Evolutionary conservation across 2,329 filamentous ascomycete genomes (phyloP), one percentile per base, ranked within the genome.

Genomic region (Escovopsis weberi): DNA sequence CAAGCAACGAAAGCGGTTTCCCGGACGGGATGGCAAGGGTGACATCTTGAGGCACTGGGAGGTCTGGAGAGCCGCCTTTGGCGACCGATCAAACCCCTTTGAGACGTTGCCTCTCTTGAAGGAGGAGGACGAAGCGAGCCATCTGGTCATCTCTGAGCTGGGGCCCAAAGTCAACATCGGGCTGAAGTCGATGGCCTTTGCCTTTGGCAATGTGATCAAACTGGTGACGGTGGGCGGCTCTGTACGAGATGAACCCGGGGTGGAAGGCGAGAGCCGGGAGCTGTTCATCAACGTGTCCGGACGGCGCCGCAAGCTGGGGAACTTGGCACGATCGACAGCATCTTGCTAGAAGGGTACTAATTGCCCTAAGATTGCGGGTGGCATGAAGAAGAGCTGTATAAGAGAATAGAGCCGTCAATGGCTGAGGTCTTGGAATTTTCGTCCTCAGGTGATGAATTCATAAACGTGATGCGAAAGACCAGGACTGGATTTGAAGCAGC

Each of bases 141-240:
- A 76, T 44, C 65, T 88, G 4, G 74, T 85, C 38, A 75, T 85
- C 19, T 73, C 73, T 2, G 69, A 69, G 38, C 63, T 82, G 1
- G 84, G 83, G 0, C 82, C 82, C 0, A 73, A 82, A 44, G 66
- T 68, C 2, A 65, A 66, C 41, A 62, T 85, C 1, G 82, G 82
- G 11, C 69, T 72, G 39, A 68, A 70, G 38, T 81, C 78, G 40
- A 68, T 85, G 3, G 83, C 76, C 0, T 71, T 88, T 28, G 80
- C 73, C 0, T 76, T 87, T 45, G 84, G 82, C 11, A 83, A 86
- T 50, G 68, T 75, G 1, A 68, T 87, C 52, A 87, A 86, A 59
- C 63, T 87, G 40, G 70, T 87, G 43, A 75, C 74, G 2, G 65
- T 81, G 6, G 81, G 60, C 3, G 56, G 80, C 6, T 70, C 75